Evolutionary conservation across 495 filamentous ascomycete species (phyloP), one percentile per base, ranked within the genome.

Genomic region (Penicillium cosmopolitanum): DNA sequence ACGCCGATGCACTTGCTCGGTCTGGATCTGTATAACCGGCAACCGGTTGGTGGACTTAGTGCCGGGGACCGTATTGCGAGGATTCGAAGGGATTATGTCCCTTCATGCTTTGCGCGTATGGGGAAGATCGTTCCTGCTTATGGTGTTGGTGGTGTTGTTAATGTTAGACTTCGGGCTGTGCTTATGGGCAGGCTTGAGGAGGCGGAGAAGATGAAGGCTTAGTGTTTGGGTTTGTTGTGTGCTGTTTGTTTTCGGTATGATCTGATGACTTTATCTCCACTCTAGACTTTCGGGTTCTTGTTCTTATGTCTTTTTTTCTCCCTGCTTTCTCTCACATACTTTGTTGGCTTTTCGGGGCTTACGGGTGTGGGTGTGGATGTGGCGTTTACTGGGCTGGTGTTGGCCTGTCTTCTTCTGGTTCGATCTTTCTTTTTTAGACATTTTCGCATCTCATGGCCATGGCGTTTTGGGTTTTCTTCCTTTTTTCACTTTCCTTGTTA

Each of bases 51-150:
- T 9, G 77, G 76, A 16, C 64, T 84, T 16, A 68, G 62, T 4
- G 86, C 81, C 80, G 70, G 73, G 44, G 85, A 89, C 5, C 80
- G 94, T 42, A 81, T 81, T 74, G 62, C 73, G 15, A 82, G 85
- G 48, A 86, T 97, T 12, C 77, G 81, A 51, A 82, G 82, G 69
- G 93, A 97, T 67, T 97, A 93, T 83, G 77, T 81, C 23, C 80
- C 88, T 9, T 96, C 91, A 66, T 85, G 84, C 42, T 80, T 83
- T 66, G 94, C 94, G 62, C 80, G 95, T 51, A 90, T 97, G 78
- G 90, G 89, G 42, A 86, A 95, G 76, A 97, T 97, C 65, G 83
- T 98, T 25, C 94, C 95, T 50, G 94, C 94, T 16, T 97, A 97
- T 82, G 94, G 94, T 28, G 78, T 97, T 46, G 94, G 94, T 1